Conservation (phyloP, 2,329 filamentous ascomycete species). For the Metarhizium humberi region DNA sequence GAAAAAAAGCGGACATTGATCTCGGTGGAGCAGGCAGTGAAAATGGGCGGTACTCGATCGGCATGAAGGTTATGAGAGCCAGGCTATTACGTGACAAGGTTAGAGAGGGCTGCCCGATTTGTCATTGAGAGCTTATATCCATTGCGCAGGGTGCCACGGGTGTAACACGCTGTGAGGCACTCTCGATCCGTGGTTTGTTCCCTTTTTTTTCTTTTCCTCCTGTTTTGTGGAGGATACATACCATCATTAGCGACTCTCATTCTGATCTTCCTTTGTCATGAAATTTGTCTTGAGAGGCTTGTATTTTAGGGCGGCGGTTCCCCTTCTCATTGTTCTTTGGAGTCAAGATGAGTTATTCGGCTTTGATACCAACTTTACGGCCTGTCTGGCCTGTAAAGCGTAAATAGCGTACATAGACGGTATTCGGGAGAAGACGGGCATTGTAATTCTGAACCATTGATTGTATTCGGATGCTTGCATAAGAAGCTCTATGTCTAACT, state of each 20-base stretch:
- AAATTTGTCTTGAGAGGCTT: not conserved
- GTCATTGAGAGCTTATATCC: constrained; percentile 16
- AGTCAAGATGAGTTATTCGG: not conserved
- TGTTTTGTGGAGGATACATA: not conserved
- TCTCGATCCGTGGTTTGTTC: too few relatives aligned
- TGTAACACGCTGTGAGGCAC: not conserved
- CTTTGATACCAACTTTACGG: not conserved
- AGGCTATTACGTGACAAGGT: constrained; percentile 66
- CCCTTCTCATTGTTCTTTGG: not conserved
- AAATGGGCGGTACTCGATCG: constrained; percentile 54
- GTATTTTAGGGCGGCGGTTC: not conserved
- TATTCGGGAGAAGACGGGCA: not conserved
- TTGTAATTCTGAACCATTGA: not conserved
- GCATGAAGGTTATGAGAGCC: constrained; percentile 81
- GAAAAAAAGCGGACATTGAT: constrained; percentile 35
- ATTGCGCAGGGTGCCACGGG: not conserved
- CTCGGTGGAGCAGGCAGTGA: constrained; percentile 33
- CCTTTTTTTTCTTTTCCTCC: not conserved
- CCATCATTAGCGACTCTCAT: not conserved
- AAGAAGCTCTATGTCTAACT: constrained; percentile 3
- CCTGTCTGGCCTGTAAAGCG: not conserved
- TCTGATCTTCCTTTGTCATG: not conserved
- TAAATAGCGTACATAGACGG: not conserved
- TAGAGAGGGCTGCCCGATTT: constrained; percentile 54
- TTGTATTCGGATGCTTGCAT: not conserved